These are phyloP conservation scores for Perilla frutescens DNA, from an alignment of 257 asterid species.

Conservation along the genomic window DNA sequence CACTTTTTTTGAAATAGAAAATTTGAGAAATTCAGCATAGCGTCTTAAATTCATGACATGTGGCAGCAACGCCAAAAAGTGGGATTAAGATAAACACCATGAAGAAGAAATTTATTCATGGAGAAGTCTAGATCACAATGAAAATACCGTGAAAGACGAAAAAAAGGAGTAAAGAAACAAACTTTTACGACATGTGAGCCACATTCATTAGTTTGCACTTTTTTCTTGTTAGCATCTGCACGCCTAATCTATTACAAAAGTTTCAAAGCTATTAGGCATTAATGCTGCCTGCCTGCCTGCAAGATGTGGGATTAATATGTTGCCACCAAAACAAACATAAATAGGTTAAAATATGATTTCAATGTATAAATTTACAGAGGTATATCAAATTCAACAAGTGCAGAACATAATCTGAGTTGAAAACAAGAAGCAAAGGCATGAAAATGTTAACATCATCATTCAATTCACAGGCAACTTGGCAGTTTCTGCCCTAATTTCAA, in stretches of 20 bases:
- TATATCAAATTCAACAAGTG: not conserved
- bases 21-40: not conserved
- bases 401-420: not conserved
- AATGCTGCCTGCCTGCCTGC: not conserved
- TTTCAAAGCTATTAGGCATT: not conserved
- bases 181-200: constrained; percentile 33
- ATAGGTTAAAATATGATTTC: constrained; percentile 27
- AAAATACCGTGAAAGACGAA: constrained; percentile 26
- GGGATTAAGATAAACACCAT: not conserved
- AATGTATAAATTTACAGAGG: constrained; percentile 44
- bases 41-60: not conserved
- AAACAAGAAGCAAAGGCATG: constrained; percentile 27
- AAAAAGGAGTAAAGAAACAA: not conserved
- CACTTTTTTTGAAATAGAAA: too few species aligned
- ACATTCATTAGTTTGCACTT: not conserved
- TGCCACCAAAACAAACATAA: not conserved
- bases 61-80: not conserved
- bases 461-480: constrained; percentile 1
- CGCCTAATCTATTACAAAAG: constrained; percentile 29
- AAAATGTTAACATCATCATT: constrained; percentile 5
- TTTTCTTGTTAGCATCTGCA: constrained; percentile 18
- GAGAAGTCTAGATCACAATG: not conserved
- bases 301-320: not conserved
- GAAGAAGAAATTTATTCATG: not conserved
- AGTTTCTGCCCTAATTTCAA: constrained; percentile 47